Evolutionary conservation across 176 grass and related monocot genomes (phyloP), one percentile per base, ranked within the genome.

Genomic region (Oryza rufipogon): DNA sequence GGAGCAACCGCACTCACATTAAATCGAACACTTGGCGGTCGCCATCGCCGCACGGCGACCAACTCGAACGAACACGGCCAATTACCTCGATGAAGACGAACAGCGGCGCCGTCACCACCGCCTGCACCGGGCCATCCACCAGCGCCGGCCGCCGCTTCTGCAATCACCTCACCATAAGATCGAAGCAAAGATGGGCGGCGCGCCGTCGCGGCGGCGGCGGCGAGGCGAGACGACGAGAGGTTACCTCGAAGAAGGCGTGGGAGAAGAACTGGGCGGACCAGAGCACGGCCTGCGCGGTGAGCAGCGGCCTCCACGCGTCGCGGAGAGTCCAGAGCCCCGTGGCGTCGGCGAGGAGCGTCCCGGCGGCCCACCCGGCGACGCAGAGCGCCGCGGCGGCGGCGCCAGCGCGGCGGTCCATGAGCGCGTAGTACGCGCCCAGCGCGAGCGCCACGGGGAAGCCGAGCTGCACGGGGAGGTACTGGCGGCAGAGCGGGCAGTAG

Each of bases 11-110:
- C 3, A 15, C 28, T 8, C 13, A 12, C 66, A 19, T 68, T 2
- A 4, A 20, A 58, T 19, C 52, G 6, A 39, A 56, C 52, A 17
- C 52, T 32, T 32, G 30, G 30, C 3, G 34, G 34, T 17, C 2
- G n/a, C n/a, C 58, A 63, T 23, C 9, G 58, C 7, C n/a, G 30
- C 30, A 32, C 30, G 54, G 5, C 54, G 54, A 58, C 19, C 54
- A 58, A 60, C n/a, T 60, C 56, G 56, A 60, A 20, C 19, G 13
- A 60, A 20, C 19, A 4, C 48, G 52, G 17, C 30, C 30, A 32
- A 32, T 8, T 63, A 63, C 71, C 71, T 73, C 71, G 71, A 73
- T 1, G 71, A 73, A 73, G n/a, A 73, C n/a, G 71, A 73, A 49
- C 20, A 73, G 26, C 3, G 71, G 71, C 42, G 71, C 71, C 22